Evolutionary conservation across 495 filamentous ascomycete species (phyloP).

Genomic region (Antarctomyces pellizariae): DNA sequence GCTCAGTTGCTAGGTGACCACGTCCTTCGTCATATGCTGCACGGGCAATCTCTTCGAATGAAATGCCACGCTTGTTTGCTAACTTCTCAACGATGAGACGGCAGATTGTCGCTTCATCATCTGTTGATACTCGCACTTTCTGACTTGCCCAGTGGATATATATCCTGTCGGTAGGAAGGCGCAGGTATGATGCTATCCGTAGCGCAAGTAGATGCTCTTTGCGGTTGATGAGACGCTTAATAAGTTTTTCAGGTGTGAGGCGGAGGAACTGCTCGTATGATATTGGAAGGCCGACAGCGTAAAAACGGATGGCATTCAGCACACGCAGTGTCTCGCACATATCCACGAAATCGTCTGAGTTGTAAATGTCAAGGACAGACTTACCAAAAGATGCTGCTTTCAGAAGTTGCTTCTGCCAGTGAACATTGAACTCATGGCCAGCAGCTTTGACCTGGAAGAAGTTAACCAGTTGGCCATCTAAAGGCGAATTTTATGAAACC

Average conservation of each 20-base stretch:
- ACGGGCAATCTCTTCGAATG: conserved; percentile 80
- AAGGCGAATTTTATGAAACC: conserved; percentile 3
- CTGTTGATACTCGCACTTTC: conserved; percentile 68
- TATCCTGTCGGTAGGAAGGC: conserved; percentile 67
- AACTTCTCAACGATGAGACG: conserved; percentile 69
- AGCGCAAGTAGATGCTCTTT: conserved; percentile 84
- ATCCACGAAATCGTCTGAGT: conserved; percentile 92
- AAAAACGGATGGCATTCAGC: conserved; percentile 75
- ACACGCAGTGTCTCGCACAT: conserved; percentile 92
- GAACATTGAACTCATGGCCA: conserved; percentile 66
- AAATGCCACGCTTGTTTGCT: conserved; percentile 69
- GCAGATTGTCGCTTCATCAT: conserved; percentile 76
- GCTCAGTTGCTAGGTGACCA: conserved; percentile 59
- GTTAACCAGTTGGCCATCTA: conserved; percentile 2
- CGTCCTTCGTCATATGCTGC: conserved; percentile 93
- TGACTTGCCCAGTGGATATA: conserved; percentile 93
- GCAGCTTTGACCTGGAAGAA: conserved; percentile 40
- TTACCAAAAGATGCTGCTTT: conserved; percentile 95
- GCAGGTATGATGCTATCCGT: conserved; percentile 68
- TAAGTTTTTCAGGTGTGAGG: conserved; percentile 66
- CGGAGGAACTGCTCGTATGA: conserved; percentile 78
- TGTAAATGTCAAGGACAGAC: conserved; percentile 87
- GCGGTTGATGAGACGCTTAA: conserved; percentile 65
- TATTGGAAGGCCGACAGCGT: conserved; percentile 73
- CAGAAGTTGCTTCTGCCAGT: conserved; percentile 87